These are phyloP conservation scores for Isatis lusitanica DNA, from an alignment of 441 rosid species.

Conservation along the genomic window DNA sequence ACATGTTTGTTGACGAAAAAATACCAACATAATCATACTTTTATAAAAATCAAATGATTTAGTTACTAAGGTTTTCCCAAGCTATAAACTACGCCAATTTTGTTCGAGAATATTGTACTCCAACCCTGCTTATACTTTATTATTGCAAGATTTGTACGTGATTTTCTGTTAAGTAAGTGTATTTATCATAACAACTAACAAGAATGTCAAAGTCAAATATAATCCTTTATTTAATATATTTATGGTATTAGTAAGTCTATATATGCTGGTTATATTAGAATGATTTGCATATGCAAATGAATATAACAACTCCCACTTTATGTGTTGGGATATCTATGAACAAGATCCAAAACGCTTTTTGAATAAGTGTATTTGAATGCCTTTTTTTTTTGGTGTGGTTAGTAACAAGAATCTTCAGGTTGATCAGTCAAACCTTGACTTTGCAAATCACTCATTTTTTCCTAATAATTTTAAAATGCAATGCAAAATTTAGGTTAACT, in stretches of 20 bases:
- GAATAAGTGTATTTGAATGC: constrained; percentile 1
- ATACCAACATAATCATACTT: background rate
- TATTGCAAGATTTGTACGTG: background rate
- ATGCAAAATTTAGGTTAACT: background rate
- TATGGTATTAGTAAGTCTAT: background rate
- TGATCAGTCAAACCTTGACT: constrained; percentile 20
- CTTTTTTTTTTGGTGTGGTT: background rate
- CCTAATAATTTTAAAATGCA: background rate
- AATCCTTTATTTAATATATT: background rate
- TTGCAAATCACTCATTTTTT: background rate
- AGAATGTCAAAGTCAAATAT: background rate
- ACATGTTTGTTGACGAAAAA: background rate
- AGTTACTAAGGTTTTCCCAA: background rate
- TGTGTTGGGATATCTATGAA: constrained; percentile 11
- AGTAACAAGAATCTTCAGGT: background rate
- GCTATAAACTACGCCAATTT: background rate
- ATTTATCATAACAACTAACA: background rate
- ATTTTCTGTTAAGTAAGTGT: background rate
- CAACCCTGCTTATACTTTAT: background rate
- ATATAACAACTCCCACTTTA: background rate
- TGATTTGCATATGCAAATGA: background rate
- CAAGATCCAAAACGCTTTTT: constrained; percentile 20
- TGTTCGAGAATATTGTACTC: background rate
- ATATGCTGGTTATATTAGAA: background rate
- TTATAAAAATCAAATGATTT: background rate